These are phyloP conservation scores for Suillus cothurnatus DNA, from an alignment of 768 basidiomycete genomes.

Conservation along the genomic window DNA sequence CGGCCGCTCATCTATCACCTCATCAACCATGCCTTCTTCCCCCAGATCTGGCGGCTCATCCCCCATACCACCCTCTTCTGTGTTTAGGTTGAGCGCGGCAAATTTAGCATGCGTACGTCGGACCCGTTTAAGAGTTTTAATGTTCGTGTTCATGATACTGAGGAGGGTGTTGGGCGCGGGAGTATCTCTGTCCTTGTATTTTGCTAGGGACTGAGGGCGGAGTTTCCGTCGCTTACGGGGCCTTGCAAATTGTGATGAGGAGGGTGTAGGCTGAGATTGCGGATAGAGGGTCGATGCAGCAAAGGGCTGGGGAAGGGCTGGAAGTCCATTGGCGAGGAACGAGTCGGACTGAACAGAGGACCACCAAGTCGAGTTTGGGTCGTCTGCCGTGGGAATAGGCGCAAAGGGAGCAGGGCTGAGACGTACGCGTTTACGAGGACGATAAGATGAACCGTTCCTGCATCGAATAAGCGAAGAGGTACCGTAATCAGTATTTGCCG, in stretches of 20 bases:
- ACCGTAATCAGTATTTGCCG: not conserved
- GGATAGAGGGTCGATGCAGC: slow-evolving; percentile 30
- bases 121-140: slow-evolving; percentile 72
- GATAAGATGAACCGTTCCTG: slow-evolving; percentile 35
- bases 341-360: slow-evolving; percentile 62
- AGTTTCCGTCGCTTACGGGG: slow-evolving; percentile 12
- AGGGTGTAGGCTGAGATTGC: slow-evolving; percentile 20
- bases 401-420: slow-evolving; percentile 30
- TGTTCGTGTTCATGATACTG: slow-evolving; percentile 74
- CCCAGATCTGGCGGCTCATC: slow-evolving; percentile 38
- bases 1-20: slow-evolving; percentile 58
- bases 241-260: slow-evolving; percentile 16
- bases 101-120: slow-evolving; percentile 75
- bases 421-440: slow-evolving; percentile 66
- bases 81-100: slow-evolving; percentile 49
- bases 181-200: slow-evolving; percentile 14
- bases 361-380: slow-evolving; percentile 72
- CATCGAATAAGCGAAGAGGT: slow-evolving; percentile 31
- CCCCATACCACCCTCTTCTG: slow-evolving; percentile 37
- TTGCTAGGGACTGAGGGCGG: slow-evolving; percentile 26
- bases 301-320: slow-evolving; percentile 45
- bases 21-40: slow-evolving; percentile 28
- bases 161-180: slow-evolving; percentile 51
- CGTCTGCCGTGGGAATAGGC: slow-evolving; percentile 40
- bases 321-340: slow-evolving; percentile 66